Percentiles rank a stretch among this genome's conserved stretches.
phyloP scores from a whole-genome alignment of 306 rosid genomes.

The Lithocarpus polystachyus region DNA sequence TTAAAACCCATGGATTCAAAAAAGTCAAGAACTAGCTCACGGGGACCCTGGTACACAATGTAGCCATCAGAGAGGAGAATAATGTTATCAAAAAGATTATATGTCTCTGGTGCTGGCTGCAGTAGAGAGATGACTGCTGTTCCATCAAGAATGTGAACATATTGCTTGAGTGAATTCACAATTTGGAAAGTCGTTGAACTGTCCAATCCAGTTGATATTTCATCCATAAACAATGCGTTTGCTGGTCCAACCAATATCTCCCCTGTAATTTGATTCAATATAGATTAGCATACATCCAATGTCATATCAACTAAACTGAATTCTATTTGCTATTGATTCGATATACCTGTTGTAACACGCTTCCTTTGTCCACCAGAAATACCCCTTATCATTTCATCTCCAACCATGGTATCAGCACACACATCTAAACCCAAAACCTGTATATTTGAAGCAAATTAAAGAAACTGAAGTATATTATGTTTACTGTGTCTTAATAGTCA shows the following conservation, averaged over 20 bases:
- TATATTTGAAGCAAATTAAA: not conserved
- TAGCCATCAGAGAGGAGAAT: slow-evolving; percentile 54
- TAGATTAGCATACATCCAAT: not conserved
- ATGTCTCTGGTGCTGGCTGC: slow-evolving; percentile 64
- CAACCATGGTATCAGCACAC: slow-evolving; percentile 50
- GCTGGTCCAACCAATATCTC: slow-evolving; percentile 64
- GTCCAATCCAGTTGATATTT: slow-evolving; percentile 61
- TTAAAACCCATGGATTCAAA: slow-evolving; percentile 45
- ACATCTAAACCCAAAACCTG: slow-evolving; percentile 50
- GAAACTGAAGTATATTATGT: not conserved
- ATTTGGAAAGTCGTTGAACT: slow-evolving; percentile 56
- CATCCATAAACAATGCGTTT: slow-evolving; percentile 50
- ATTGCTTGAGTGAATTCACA: slow-evolving; percentile 42
- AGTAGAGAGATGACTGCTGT: slow-evolving; percentile 48
- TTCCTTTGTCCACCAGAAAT: slow-evolving; percentile 58
- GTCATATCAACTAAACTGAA: not conserved
- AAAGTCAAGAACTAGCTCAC: slow-evolving; percentile 43
- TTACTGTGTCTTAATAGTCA: too few relatives aligned
- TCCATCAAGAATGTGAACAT: slow-evolving; percentile 45
- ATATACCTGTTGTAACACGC: slow-evolving; percentile 48
- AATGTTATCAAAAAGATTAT: slow-evolving; percentile 50
- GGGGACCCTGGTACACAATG: slow-evolving; percentile 57
- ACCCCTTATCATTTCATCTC: slow-evolving; percentile 51
- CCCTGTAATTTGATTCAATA: slow-evolving; percentile 17
- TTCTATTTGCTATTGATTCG: not conserved